Evolutionary conservation across 345 rosid species (phyloP), one percentile per base, ranked within the genome.

Genomic region (Isatis tinctoria): DNA sequence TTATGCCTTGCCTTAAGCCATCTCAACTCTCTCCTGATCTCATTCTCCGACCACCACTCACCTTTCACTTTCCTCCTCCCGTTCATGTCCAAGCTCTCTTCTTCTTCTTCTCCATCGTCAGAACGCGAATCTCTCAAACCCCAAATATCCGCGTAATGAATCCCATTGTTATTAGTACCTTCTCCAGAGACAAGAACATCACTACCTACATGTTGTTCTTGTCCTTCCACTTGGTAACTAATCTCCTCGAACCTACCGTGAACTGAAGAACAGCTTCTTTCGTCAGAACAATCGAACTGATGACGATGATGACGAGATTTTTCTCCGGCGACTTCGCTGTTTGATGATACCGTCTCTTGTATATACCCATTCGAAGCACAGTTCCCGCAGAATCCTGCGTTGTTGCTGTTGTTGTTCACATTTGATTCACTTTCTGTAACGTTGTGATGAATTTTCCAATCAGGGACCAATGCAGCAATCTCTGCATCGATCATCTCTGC

Each of bases 191-290:
- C 60, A 26, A 47, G 60, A 36, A 44, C 69, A 33, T 60, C 57
- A 49, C 26, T 84, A 2, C 56, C 40, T 26, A 28, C 80, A 45
- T 78, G 79, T 47, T 83, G 73, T 59, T 84, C 87, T 51, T 78
- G 49, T 52, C 80, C 88, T 45, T 79, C 87, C 24, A 90, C 90
- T 78, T 85, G 87, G 81, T 87, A 90, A 3, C 85, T 90, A 14
- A 92, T 84, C 82, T 88, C 96, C 76, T 88, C 98, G 7, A 95
- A 95, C 47, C 97, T 89, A 37, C 96, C 93, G 48, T 87, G 96
- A 51, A 84, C 48, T 1, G 87, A 79, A 36, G 88, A 73, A 58
- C 87, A 80, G 26, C 82, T 83, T 0, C 10, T 66, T 1, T 82
- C 87, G 7, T 79, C 79, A 20, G 87, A 82, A 74, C 84, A 39